Evolutionary conservation across 176 grass and related monocot species (phyloP), one percentile per base, ranked within the genome.

Genomic region (Carex kokanica): DNA sequence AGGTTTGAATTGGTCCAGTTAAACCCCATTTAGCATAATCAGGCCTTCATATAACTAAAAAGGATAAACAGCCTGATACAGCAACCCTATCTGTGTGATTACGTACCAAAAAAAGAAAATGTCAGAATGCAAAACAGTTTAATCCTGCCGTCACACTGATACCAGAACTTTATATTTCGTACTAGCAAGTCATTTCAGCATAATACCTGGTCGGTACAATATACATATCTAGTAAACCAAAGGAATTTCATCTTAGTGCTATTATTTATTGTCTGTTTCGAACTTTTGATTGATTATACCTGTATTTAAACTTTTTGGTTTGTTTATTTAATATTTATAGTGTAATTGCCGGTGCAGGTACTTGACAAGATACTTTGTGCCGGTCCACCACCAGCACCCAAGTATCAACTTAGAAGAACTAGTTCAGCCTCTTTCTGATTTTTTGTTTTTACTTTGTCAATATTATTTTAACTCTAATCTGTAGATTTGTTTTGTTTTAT

Each of bases 391-490:
- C 86, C 86, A 0, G 91, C 94, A 73, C 93, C 89, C 17, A 95
- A 90, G 64, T 95, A 91, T 65, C 93, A 91, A 81, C 93, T 99
- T 60, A 92, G 96, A 70, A 90, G 96, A 90, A 95, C 89, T 60
- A 88, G 86, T 81, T 99, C 96, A 0, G 82, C 92, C 45, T 45
- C 80, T 23, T 86, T 95, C 81, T 99, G 81, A 98, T 77, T 7
- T 38, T 69, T 7, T 70, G 8, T 21, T 70, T 69, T 41, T 62
- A 64, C 40, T 36, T 14, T 78, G 72, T 77, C 45, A 38, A 78
- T 75, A 89, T 61, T 84, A 89, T 62, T 56, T 55, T 66, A 78
- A 32, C 89, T 45, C 18, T 82, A 67, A 66, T 89, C 75, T 83
- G 77, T 90, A 91, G 89, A 75, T 72, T 63, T 85, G 74, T 2